These are phyloP conservation scores for Hymenoscyphus infarciens DNA, from an alignment of 2,329 filamentous ascomycete genomes.

Conservation along the genomic window DNA sequence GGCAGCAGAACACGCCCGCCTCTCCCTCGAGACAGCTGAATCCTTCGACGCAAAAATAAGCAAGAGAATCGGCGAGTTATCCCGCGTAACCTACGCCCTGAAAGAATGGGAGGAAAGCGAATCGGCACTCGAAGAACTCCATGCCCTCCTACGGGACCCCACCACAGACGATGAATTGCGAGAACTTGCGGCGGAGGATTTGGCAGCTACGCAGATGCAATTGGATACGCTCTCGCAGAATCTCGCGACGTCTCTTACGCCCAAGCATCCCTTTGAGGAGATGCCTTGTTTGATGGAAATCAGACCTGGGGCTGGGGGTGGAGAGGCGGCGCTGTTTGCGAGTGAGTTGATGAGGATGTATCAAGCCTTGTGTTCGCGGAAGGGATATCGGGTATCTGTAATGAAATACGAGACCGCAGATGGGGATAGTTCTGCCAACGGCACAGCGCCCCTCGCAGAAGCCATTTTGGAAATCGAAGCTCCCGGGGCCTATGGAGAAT, in stretches of 20 bases:
- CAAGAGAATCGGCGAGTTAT: slow-evolving; percentile 59
- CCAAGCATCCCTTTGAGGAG: slow-evolving; percentile 83
- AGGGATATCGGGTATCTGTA: slow-evolving; percentile 62
- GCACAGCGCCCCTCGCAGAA: slow-evolving; percentile 73
- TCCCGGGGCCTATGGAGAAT: slow-evolving; percentile 72
- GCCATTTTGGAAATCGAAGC: slow-evolving; percentile 81
- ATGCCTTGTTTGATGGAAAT: slow-evolving; percentile 91
- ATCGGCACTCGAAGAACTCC: slow-evolving; percentile 52
- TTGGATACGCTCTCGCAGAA: slow-evolving; percentile 61
- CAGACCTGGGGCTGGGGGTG: slow-evolving; percentile 84
- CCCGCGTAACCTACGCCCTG: slow-evolving; percentile 54
- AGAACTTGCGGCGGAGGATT: slow-evolving; percentile 75
- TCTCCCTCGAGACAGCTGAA: slow-evolving; percentile 49
- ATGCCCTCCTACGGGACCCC: slow-evolving; percentile 44
- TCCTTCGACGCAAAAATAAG: slow-evolving; percentile 56
- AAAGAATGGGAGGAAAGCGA: slow-evolving; percentile 55
- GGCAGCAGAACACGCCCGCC: slow-evolving; percentile 52
- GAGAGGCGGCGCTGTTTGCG: slow-evolving; percentile 88
- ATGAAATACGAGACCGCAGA: slow-evolving; percentile 80
- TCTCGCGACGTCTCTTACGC: slow-evolving; percentile 75
- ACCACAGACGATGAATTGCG: slow-evolving; percentile 64
- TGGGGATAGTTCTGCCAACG: slow-evolving; percentile 52
- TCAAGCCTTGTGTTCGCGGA: slow-evolving; percentile 67
- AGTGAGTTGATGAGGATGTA: slow-evolving; percentile 91
- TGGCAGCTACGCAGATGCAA: slow-evolving; percentile 59